Conservation (phyloP, 75 land plant species). For the Cupressus sempervirens region DNA sequence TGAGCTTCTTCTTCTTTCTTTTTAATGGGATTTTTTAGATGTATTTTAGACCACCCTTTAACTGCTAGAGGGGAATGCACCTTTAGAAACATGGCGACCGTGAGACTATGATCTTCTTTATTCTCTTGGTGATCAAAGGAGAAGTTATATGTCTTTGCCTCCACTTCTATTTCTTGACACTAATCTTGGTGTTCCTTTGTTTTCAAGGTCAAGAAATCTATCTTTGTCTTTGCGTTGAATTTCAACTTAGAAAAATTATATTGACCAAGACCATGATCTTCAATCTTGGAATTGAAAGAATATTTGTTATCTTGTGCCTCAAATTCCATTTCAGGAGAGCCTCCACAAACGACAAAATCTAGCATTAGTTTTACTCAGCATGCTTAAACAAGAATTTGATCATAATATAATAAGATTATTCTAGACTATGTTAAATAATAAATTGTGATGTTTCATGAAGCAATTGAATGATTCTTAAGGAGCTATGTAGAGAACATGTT, state of each 20-base stretch:
- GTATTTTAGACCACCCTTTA: slow-evolving; percentile 6
- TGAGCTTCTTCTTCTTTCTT: not conserved
- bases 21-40: not conserved
- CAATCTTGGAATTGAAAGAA: not conserved
- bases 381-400: too few relatives aligned
- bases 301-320: not conserved
- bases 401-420: too few relatives aligned
- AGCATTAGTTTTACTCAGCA: too few relatives aligned
- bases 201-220: not conserved
- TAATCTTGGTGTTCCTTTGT: not conserved
- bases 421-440: too few relatives aligned
- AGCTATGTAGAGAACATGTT: too few relatives aligned
- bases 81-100: slow-evolving; percentile 10
- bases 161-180: not conserved
- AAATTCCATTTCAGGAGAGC: slow-evolving; percentile 8
- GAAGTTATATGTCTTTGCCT: not conserved
- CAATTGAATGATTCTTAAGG: too few relatives aligned
- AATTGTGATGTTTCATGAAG: too few relatives aligned
- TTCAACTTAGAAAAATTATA: not conserved
- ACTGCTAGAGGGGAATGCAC: not conserved
- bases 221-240: not conserved
- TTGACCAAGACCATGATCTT: not conserved
- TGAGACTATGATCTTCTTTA: not conserved
- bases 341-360: not conserved
- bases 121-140: not conserved